These are phyloP conservation scores for Cryptosporidium baileyi DNA, from an alignment of 169 alveolate species.

Conservation along the genomic window DNA sequence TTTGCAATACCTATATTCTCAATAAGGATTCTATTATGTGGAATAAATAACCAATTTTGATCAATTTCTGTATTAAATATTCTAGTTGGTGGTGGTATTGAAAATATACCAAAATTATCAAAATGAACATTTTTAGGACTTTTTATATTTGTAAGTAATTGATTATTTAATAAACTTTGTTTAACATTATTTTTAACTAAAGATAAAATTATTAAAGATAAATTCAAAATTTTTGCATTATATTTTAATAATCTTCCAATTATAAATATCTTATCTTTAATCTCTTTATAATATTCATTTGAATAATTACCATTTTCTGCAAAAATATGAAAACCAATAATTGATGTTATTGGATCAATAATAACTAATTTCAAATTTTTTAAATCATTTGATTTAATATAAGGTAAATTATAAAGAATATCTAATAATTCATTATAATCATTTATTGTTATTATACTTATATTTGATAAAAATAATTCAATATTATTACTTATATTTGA, in stretches of 20 bases:
- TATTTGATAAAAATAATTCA: constrained; percentile 26
- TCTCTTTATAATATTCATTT: not conserved
- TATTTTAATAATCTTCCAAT: constrained; percentile 35
- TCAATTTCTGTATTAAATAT: constrained; percentile 21
- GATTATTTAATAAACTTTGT: not conserved
- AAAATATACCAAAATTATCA: not conserved
- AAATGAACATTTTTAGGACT: constrained; percentile 19
- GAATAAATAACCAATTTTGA: constrained; percentile 22
- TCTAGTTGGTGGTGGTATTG: constrained; percentile 40
- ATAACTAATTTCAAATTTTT: constrained; percentile 1
- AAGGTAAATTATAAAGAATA: constrained; percentile 7
- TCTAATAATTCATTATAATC: constrained; percentile 1
- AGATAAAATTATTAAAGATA: constrained; percentile 2
- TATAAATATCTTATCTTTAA: not conserved
- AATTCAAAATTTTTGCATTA: not conserved
- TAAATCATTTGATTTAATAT: not conserved
- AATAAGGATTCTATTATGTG: constrained; percentile 57
- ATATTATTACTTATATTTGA: constrained; percentile 13
- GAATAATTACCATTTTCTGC: not conserved
- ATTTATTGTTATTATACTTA: constrained; percentile 7
- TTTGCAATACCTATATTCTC: constrained; percentile 1
- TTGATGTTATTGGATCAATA: constrained; percentile 53
- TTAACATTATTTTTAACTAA: constrained; percentile 1
- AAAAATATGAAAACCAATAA: constrained; percentile 13
- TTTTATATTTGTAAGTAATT: not conserved